A percentile compares a stretch with the other conserved stretches of the same genome.
Conservation (phyloP, 2,329 filamentous ascomycete genomes). For the Byssochlamys sp. region DNA sequence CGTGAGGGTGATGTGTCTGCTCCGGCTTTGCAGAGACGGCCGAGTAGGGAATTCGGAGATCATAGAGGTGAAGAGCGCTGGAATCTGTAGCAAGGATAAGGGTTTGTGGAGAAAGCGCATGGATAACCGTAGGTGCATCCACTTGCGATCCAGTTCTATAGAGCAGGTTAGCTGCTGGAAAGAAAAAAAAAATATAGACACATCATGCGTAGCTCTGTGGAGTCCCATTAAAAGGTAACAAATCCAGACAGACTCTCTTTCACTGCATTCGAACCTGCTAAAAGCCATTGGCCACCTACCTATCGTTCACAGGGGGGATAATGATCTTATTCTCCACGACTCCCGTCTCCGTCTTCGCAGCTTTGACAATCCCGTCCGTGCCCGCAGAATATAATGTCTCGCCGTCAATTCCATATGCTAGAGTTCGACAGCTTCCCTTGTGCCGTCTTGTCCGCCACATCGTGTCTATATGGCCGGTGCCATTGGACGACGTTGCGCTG, state of each 20-base stretch:
- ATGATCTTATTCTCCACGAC: constrained; percentile 71
- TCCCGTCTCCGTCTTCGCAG: constrained; percentile 49
- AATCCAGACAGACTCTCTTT: neutral
- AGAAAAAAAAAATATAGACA: neutral
- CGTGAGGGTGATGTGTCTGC: constrained; percentile 76
- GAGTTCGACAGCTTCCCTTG: constrained; percentile 80
- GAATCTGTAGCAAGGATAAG: constrained; percentile 86
- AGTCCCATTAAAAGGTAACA: neutral
- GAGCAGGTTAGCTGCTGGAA: neutral
- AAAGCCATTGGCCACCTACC: constrained; percentile 21
- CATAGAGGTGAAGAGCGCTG: constrained; percentile 76
- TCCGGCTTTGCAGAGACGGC: constrained; percentile 55
- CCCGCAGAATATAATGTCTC: constrained; percentile 53
- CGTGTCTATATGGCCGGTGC: constrained; percentile 67
- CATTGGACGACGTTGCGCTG: constrained; percentile 42
- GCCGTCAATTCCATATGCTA: constrained; percentile 73
- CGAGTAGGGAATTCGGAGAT: constrained; percentile 56
- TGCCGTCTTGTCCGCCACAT: constrained; percentile 81
- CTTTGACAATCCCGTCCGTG: constrained; percentile 55
- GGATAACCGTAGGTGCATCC: constrained; percentile 71
- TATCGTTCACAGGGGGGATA: constrained; percentile 48
- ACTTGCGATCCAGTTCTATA: constrained; percentile 36
- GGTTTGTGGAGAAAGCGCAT: constrained; percentile 75
- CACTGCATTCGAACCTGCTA: neutral
- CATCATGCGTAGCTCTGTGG: neutral